Percentiles rank a stretch among this genome's conserved stretches.
phyloP scores from a whole-genome alignment of 1,284 basidiomycete genomes.

The Tylopilus sp. region DNA sequence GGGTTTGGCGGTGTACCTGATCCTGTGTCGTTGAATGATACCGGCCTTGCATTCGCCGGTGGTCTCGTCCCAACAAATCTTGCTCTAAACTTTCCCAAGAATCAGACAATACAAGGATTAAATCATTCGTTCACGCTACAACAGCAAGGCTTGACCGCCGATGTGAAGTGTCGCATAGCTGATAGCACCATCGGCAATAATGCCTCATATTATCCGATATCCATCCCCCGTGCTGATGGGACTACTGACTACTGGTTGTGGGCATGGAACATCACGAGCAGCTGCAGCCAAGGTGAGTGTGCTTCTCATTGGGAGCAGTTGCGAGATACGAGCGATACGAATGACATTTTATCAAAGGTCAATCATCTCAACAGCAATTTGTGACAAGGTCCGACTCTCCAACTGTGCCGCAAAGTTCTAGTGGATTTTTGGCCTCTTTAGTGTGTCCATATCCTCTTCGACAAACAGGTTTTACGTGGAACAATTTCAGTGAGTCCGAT shows the following conservation, averaged over 20 bases:
- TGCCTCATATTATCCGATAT: constrained; percentile 2
- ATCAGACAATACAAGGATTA: background rate
- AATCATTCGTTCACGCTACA: background rate
- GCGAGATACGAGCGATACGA: background rate
- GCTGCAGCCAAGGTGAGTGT: constrained; percentile 5
- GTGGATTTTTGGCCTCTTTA: constrained; percentile 14
- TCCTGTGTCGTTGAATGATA: background rate
- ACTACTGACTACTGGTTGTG: constrained; percentile 7
- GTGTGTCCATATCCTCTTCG: constrained; percentile 16
- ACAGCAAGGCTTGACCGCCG: constrained; percentile 20
- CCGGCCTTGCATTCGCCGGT: constrained; percentile 12
- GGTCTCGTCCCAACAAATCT: constrained; percentile 8
- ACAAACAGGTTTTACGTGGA: constrained; percentile 4
- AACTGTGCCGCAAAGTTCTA: constrained; percentile 1
- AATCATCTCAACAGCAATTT: constrained; percentile 10
- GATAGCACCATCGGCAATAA: background rate
- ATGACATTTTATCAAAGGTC: constrained; percentile 2
- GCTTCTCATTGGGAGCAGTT: background rate
- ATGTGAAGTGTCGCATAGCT: constrained; percentile 7
- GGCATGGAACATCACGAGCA: constrained; percentile 9
- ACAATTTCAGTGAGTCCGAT: constrained; percentile 3
- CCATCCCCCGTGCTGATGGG: constrained; percentile 6
- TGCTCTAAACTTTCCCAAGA: background rate
- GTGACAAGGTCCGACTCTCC: constrained; percentile 14
- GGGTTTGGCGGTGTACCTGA: background rate